Evolutionary conservation across 352 stramenopile genomes (phyloP).

Genomic region (Phytophthora cryptogea): DNA sequence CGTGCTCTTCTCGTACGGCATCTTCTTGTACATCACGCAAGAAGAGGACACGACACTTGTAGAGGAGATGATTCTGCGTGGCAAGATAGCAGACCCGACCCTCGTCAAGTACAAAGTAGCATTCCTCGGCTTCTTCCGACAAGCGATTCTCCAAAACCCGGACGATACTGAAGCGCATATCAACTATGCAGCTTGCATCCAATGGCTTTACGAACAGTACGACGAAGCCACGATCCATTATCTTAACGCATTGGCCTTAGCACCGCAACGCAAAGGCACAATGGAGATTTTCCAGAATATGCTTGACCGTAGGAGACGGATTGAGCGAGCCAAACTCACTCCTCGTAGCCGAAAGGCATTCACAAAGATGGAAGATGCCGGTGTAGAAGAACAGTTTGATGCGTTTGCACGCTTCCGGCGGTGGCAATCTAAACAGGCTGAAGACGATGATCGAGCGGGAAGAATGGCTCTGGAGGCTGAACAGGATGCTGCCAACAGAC

Average conservation of each 20-base stretch:
- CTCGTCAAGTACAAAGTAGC: constrained; percentile 77
- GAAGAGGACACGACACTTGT: constrained; percentile 71
- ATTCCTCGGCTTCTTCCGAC: constrained; percentile 78
- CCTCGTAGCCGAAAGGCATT: constrained; percentile 19
- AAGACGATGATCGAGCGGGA: constrained; percentile 50
- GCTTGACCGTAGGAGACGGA: constrained; percentile 53
- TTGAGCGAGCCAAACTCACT: constrained; percentile 39
- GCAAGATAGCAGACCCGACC: constrained; percentile 54
- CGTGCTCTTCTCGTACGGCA: constrained; percentile 75
- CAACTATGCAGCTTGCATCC: constrained; percentile 79
- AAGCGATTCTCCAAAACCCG: constrained; percentile 71
- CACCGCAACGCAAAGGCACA: constrained; percentile 61
- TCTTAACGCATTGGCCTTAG: constrained; percentile 59
- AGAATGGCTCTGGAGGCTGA: constrained; percentile 37
- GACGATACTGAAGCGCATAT: constrained; percentile 63
- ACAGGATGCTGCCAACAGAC: constrained; percentile 14
- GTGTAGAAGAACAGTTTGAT: constrained; percentile 52
- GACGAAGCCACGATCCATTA: constrained; percentile 68
- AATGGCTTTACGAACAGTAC: constrained; percentile 77
- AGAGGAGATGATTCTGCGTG: constrained; percentile 69
- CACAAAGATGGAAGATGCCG: constrained; percentile 37
- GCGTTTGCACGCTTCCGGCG: constrained; percentile 67
- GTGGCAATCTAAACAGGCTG: constrained; percentile 66
- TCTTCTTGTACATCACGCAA: constrained; percentile 75
- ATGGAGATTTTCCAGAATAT: constrained; percentile 84